A percentile compares a stretch with the other conserved stretches of the same genome.
Evolutionary conservation across 2,329 filamentous ascomycete genomes (phyloP).

Genomic region (Fusarium chlamydosporum): DNA sequence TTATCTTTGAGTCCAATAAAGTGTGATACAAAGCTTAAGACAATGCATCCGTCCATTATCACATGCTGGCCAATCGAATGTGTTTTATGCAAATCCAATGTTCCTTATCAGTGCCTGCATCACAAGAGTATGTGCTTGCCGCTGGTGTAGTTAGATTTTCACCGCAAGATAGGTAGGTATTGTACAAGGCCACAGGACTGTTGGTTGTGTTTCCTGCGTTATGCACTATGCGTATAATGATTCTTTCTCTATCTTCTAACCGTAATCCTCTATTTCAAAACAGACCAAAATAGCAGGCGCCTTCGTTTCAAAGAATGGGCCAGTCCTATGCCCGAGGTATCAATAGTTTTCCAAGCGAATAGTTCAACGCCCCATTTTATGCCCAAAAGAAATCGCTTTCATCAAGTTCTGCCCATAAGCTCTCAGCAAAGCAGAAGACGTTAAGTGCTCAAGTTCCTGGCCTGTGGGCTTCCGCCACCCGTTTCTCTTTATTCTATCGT

Average conservation of each 20-base stretch:
- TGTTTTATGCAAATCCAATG: not conserved
- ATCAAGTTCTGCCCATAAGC: slow-evolving; percentile 20
- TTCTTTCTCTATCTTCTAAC: slow-evolving; percentile 21
- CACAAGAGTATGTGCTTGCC: not conserved
- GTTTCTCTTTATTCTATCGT: slow-evolving; percentile 21
- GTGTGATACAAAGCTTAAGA: not conserved
- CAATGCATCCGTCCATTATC: slow-evolving; percentile 1
- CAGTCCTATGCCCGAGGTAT: slow-evolving; percentile 42
- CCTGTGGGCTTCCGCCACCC: not conserved
- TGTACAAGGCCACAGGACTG: not conserved
- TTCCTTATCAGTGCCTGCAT: slow-evolving; percentile 1
- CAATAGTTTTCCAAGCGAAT: slow-evolving; percentile 29
- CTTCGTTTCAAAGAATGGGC: slow-evolving; percentile 31
- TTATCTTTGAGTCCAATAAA: not conserved
- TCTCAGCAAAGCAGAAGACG: not conserved
- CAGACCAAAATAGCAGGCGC: slow-evolving; percentile 15
- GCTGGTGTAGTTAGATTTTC: too few species aligned
- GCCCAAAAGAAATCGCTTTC: slow-evolving; percentile 33
- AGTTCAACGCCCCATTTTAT: slow-evolving; percentile 37
- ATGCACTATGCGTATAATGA: not conserved
- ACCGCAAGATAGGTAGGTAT: too few species aligned
- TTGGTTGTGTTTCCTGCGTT: not conserved
- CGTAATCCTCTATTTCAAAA: slow-evolving; percentile 37
- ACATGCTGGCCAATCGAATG: not conserved
- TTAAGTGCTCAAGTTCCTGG: slow-evolving; percentile 1